These are phyloP conservation scores for Candida tetrigidarum DNA, from an alignment of 1,139 yeast species.

Conservation along the genomic window DNA sequence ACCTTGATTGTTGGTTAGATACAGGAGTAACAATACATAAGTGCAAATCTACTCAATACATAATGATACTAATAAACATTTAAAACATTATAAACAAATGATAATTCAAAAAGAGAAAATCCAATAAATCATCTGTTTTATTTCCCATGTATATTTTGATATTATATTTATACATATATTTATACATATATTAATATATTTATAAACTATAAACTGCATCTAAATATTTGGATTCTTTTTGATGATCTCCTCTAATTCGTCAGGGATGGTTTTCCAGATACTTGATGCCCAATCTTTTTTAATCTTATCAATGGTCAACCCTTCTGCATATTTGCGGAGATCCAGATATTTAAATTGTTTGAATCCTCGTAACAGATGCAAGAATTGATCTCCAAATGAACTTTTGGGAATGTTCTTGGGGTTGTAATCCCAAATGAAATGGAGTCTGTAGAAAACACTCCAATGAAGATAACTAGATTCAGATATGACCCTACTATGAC, in stretches of 20 bases:
- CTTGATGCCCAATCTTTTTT: slow-evolving; percentile 24
- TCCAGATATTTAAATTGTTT: slow-evolving; percentile 15
- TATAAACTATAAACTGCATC: slow-evolving; percentile 20
- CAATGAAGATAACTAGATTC: slow-evolving; percentile 54
- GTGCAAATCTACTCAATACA: slow-evolving; percentile 5
- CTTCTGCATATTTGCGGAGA: slow-evolving; percentile 16
- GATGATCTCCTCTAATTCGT: slow-evolving; percentile 33
- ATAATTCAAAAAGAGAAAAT: slow-evolving; percentile 1
- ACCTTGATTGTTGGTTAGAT: slow-evolving; percentile 72
- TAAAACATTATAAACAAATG: slow-evolving; percentile 6
- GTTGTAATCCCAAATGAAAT: slow-evolving; percentile 44
- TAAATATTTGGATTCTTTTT: slow-evolving; percentile 15
- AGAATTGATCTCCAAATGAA: slow-evolving; percentile 25
- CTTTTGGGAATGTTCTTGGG: slow-evolving; percentile 49
- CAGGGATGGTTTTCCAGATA: slow-evolving; percentile 45
- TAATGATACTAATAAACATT: too few species aligned
- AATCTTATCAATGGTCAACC: slow-evolving; percentile 24
- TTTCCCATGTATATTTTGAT: slow-evolving; percentile 15
- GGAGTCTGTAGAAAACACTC: slow-evolving; percentile 62
- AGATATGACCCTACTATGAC: slow-evolving; percentile 54
- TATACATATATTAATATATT: too few species aligned
- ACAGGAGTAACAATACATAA: background rate
- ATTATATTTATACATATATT: too few species aligned
- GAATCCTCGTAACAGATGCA: slow-evolving; percentile 24
- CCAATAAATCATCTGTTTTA: slow-evolving; percentile 4